Percentiles rank a stretch among this genome's conserved stretches.
Conservation (phyloP, 331 rosid species). For the Malus hybrid region DNA sequence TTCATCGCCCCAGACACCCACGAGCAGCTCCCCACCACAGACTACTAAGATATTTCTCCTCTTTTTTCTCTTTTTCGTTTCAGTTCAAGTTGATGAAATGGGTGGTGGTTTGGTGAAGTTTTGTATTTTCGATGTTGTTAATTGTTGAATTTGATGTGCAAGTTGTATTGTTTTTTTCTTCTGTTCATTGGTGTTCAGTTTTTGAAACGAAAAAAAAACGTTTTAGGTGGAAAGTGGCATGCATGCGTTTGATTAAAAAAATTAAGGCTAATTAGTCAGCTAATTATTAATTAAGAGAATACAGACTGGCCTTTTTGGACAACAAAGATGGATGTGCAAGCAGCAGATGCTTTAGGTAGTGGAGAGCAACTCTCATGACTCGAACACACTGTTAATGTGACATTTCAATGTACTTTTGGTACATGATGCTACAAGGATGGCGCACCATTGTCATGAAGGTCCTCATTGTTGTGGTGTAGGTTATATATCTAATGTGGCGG, state of each 20-base stretch:
- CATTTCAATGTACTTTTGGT: too few relatives aligned
- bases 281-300: neutral
- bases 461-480: neutral
- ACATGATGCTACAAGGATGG: neutral
- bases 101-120: conserved; percentile 11
- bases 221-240: neutral
- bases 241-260: neutral
- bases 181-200: neutral
- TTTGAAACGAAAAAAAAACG: neutral
- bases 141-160: conserved; percentile 13
- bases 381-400: too few relatives aligned
- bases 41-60: conserved; percentile 22
- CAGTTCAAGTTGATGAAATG: conserved; percentile 2
- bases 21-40: conserved; percentile 47
- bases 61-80: neutral
- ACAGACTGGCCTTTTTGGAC: neutral
- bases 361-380: neutral
- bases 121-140: conserved; percentile 22
- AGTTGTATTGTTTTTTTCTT: conserved; percentile 11
- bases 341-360: neutral
- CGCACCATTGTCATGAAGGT: accelerated
- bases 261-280: neutral
- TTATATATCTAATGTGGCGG: neutral
- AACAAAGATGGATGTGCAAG: neutral
- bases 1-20: conserved; percentile 49